phyloP scores from a whole-genome alignment of 2,329 filamentous ascomycete genomes.

The Coccinonectria pachysandricola region DNA sequence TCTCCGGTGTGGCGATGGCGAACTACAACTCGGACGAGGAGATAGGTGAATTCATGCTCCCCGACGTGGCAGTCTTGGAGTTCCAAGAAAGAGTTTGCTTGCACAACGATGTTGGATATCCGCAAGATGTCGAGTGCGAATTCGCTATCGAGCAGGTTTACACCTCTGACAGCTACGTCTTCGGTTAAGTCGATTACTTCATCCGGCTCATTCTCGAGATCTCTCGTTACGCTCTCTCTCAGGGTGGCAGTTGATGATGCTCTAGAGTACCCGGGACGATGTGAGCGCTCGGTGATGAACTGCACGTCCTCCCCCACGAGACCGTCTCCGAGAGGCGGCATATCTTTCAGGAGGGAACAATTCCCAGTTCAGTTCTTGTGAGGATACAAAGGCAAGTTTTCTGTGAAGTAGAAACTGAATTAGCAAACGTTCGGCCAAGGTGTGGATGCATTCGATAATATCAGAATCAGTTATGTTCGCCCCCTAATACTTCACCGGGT shows the following conservation, averaged over 20 bases:
- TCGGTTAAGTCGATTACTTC: slow-evolving; percentile 27
- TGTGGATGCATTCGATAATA: too few relatives aligned
- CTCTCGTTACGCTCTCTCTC: slow-evolving; percentile 1
- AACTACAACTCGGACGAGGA: slow-evolving; percentile 34
- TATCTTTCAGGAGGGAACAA: slow-evolving; percentile 1
- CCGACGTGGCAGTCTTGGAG: slow-evolving; percentile 14
- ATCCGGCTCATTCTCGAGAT: slow-evolving; percentile 1
- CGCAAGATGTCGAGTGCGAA: slow-evolving; percentile 10
- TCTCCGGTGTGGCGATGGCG: slow-evolving; percentile 11
- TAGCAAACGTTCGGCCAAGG: too few relatives aligned
- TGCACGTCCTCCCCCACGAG: slow-evolving; percentile 6
- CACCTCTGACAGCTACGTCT: slow-evolving; percentile 8
- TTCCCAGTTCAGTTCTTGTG: too few relatives aligned
- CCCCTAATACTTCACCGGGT: too few relatives aligned
- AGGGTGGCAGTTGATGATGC: slow-evolving; percentile 17
- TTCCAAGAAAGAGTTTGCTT: slow-evolving; percentile 20
- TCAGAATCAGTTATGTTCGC: too few relatives aligned
- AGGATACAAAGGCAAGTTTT: slow-evolving; percentile 2
- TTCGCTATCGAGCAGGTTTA: slow-evolving; percentile 13
- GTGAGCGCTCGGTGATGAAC: slow-evolving; percentile 12
- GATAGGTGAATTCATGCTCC: slow-evolving; percentile 21
- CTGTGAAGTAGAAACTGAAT: too few relatives aligned
- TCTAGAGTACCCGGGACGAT: too few relatives aligned
- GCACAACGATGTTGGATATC: slow-evolving; percentile 6
- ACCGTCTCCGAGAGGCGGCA: slow-evolving; percentile 5